Conservation (phyloP, 441 rosid species). For the Brassica balearica region DNA sequence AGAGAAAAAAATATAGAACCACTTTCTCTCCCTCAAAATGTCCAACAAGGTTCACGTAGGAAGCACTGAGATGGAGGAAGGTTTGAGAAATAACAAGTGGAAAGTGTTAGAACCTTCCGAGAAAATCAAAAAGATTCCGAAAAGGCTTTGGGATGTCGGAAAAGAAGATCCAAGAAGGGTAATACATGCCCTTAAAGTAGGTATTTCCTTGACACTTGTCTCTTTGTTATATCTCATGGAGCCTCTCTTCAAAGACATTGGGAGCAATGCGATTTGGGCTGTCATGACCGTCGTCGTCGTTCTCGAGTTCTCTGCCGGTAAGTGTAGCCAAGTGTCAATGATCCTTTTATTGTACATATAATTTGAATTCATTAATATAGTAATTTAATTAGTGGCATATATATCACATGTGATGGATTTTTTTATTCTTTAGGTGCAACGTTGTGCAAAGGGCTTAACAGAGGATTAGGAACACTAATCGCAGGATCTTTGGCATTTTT, state of each 20-base stretch:
- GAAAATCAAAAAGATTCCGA: slow-evolving; percentile 53
- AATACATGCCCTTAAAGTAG: slow-evolving; percentile 84
- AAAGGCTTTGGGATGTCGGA: slow-evolving; percentile 58
- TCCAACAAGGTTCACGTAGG: slow-evolving; percentile 52
- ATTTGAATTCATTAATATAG: neutral
- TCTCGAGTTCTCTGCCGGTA: slow-evolving; percentile 89
- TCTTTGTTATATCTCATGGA: slow-evolving; percentile 61
- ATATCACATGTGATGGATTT: neutral
- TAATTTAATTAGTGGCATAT: slow-evolving; percentile 2
- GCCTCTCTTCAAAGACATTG: slow-evolving; percentile 70
- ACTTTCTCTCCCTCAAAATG: slow-evolving; percentile 34
- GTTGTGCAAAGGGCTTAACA: slow-evolving; percentile 81
- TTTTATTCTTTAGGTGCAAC: slow-evolving; percentile 64
- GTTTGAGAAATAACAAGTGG: slow-evolving; percentile 44
- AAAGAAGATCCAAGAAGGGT: slow-evolving; percentile 81
- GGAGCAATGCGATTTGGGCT: slow-evolving; percentile 82
- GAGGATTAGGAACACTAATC: slow-evolving; percentile 79
- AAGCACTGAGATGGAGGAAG: slow-evolving; percentile 42
- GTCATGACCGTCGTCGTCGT: slow-evolving; percentile 97
- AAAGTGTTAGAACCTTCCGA: slow-evolving; percentile 28
- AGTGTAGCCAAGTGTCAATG: neutral
- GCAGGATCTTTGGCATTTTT: slow-evolving; percentile 81
- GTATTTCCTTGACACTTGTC: slow-evolving; percentile 58
- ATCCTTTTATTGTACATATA: neutral
- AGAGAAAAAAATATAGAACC: neutral